phyloP scores from a whole-genome alignment of 2,329 filamentous ascomycete genomes.

The Cercospora canescens region DNA sequence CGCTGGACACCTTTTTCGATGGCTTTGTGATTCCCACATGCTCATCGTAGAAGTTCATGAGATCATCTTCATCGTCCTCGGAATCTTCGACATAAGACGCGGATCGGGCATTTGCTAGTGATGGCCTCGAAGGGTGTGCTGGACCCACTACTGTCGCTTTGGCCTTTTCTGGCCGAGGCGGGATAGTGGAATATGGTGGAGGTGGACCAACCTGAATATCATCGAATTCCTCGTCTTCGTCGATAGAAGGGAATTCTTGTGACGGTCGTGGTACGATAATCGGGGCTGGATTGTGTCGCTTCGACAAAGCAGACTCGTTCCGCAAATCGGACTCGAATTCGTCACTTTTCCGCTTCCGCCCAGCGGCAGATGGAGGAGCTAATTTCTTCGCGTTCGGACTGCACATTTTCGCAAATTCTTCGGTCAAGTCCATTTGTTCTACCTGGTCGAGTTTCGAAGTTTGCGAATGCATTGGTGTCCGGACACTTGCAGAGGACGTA shows the following conservation, averaged over 20 bases:
- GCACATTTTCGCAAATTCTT: slow-evolving; percentile 24
- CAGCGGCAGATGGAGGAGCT: slow-evolving; percentile 14
- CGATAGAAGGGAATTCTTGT: slow-evolving; percentile 42
- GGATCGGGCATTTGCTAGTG: not conserved
- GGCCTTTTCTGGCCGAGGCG: slow-evolving; percentile 10
- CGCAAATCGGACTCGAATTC: slow-evolving; percentile 39
- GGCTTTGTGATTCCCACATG: slow-evolving; percentile 1
- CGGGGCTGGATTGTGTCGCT: slow-evolving; percentile 6
- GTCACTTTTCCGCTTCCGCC: slow-evolving; percentile 50
- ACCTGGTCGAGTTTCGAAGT: slow-evolving; percentile 17
- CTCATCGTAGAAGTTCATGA: slow-evolving; percentile 27
- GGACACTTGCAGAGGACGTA: not conserved
- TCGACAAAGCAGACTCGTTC: slow-evolving; percentile 11
- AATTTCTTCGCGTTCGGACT: slow-evolving; percentile 23
- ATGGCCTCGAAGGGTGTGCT: not conserved
- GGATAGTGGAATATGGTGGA: slow-evolving; percentile 49
- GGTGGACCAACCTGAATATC: slow-evolving; percentile 31
- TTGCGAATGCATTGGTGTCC: not conserved
- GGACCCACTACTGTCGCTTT: not conserved
- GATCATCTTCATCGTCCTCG: slow-evolving; percentile 32
- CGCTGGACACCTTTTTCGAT: not conserved
- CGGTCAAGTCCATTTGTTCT: slow-evolving; percentile 39
- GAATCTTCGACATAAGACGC: slow-evolving; percentile 25
- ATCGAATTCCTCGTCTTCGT: slow-evolving; percentile 31
- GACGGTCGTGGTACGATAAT: slow-evolving; percentile 15